Evolutionary conservation across 139 green algal species (phyloP).

Genomic region (Limnomonas spitsbergensis): DNA sequence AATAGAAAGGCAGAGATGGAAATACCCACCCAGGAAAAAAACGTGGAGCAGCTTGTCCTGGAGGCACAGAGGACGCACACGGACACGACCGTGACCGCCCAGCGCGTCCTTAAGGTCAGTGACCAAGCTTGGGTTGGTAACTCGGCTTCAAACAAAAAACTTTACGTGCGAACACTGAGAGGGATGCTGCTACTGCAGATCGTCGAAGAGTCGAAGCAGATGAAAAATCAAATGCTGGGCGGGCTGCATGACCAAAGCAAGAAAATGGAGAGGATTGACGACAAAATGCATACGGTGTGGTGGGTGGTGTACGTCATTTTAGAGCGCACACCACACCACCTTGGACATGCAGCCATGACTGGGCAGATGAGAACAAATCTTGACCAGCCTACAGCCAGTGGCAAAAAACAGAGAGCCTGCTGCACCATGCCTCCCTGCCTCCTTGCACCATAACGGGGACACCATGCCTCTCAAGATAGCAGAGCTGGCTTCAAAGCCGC

Average conservation of each 20-base stretch:
- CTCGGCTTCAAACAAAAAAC: neutral
- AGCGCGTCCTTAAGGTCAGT: neutral
- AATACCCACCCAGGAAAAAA: neutral
- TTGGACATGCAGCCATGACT: too few relatives aligned
- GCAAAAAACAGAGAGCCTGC: too few relatives aligned
- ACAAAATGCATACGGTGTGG: conserved; percentile 2
- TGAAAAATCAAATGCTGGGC: neutral
- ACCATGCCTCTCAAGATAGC: too few relatives aligned
- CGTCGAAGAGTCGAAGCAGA: conserved; percentile 11
- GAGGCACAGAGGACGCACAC: conserved; percentile 4
- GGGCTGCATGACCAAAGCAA: conserved; percentile 1
- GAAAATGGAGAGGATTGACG: conserved; percentile 6
- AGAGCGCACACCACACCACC: too few relatives aligned
- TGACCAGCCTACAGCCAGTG: too few relatives aligned
- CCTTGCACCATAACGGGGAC: too few relatives aligned
- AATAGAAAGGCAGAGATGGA: neutral
- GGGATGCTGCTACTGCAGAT: neutral
- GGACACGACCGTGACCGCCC: conserved; percentile 3
- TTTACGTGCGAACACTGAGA: neutral
- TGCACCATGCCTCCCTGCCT: too few relatives aligned
- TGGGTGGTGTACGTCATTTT: too few relatives aligned
- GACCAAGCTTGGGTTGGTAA: neutral
- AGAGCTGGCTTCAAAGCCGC: too few relatives aligned
- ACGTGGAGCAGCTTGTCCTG: neutral
- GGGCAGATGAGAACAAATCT: too few relatives aligned